Base-by-base conservation (phyloP, 202 grass and related monocot species). In the Panicum virgatum region DNA sequence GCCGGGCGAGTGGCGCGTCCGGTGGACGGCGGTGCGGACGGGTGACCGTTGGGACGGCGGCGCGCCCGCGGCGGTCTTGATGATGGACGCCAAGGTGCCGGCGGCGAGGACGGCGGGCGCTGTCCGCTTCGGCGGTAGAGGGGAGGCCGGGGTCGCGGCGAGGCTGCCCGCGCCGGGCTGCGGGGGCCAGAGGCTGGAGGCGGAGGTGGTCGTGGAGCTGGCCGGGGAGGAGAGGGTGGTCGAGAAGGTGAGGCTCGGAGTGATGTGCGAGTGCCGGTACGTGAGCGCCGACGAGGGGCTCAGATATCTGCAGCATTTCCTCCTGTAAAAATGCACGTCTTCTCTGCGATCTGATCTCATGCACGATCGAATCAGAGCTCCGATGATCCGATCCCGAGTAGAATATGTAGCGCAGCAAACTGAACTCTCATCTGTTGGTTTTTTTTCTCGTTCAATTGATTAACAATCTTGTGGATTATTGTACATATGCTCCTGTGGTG, bases 261-360 rank as follows among this genome's bases (percentile, higher is more conserved):
- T 94, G 83, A 38, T 98, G 84, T 79, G 80, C 70, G 76, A 79
- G 9, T 97, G 92, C 15, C 81, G 92, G 72, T 97, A 91, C 74
- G 62, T 91, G 7, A 42, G 78, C 68, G 46, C 92, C 65, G 86
- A 94, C 39, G 88, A 90, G 48, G 95, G 84, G 62, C 84, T 94
- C 79, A 75, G 88, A 37, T 97, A 88, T 38, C 66, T 97, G 82
- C 88, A 97, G 75, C 83, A 87, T 69, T 92, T 89, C 75, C 90
- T 97, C 14, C 20, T 89, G 70, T 84, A 62, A 45, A 34, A 66
- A 22, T 37, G n/a, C 37, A 48, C 8, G 3, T 8, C 10, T 29
- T 67, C 34, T n/a, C 48, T 54, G 12, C 43, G 1, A 6, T n/a
- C n/a, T 32, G 23, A 51, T 29, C 25, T 27, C 13, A 13, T 18